Conservation (phyloP, 352 stramenopile species). For the Phytophthora rubi region DNA sequence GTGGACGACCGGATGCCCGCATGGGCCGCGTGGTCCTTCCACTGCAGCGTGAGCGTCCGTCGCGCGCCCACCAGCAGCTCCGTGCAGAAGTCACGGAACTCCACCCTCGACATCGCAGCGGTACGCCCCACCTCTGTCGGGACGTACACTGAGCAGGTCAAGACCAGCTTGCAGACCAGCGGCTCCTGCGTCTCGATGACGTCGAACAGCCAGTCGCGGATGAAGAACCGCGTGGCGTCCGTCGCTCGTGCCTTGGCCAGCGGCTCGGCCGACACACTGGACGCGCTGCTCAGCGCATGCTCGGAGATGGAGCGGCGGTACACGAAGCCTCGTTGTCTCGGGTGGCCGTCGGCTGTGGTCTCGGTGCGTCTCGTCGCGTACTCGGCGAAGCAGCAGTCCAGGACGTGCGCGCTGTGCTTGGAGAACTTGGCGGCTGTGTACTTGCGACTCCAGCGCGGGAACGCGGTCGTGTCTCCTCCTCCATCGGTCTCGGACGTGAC, state of each 20-base stretch:
- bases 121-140: slow-evolving; percentile 18
- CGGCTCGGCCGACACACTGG: slow-evolving; percentile 39
- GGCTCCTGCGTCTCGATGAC: slow-evolving; percentile 64
- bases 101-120: slow-evolving; percentile 30
- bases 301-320: slow-evolving; percentile 81
- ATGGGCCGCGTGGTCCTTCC: slow-evolving; percentile 50
- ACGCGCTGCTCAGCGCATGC: slow-evolving; percentile 50
- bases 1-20: slow-evolving; percentile 27
- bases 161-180: slow-evolving; percentile 69
- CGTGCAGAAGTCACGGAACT: slow-evolving; percentile 73
- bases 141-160: slow-evolving; percentile 69
- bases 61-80: slow-evolving; percentile 59
- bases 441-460: slow-evolving; percentile 72
- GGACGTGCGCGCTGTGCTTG: slow-evolving; percentile 58
- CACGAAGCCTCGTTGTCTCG: slow-evolving; percentile 58
- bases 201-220: slow-evolving; percentile 79
- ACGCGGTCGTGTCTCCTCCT: slow-evolving; percentile 31
- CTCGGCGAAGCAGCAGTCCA: slow-evolving; percentile 73
- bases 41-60: slow-evolving; percentile 61
- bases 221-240: slow-evolving; percentile 51
- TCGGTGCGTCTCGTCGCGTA: slow-evolving; percentile 50
- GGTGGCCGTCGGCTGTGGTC: slow-evolving; percentile 35
- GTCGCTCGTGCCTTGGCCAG: slow-evolving; percentile 48
- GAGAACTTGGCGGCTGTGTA: slow-evolving; percentile 67
- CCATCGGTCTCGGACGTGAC: slow-evolving; percentile 46